Percentiles rank a stretch among this genome's conserved stretches.
phyloP scores from a whole-genome alignment of 2,329 filamentous ascomycete species.

The Aspergillus sclerotialis region DNA sequence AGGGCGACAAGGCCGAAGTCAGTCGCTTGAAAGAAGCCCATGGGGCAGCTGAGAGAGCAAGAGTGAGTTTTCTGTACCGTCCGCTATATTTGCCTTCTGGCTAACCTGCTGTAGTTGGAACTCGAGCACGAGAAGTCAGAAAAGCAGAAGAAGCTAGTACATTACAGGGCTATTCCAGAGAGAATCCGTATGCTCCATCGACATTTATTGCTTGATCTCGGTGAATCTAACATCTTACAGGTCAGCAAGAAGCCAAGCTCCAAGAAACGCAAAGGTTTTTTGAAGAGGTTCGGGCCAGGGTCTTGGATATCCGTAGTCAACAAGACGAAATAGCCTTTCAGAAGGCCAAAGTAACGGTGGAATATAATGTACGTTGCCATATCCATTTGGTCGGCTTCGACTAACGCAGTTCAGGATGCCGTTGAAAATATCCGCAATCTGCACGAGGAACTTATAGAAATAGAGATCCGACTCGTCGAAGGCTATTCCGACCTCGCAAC shows the following conservation, averaged over 20 bases:
- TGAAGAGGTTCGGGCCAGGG: slow-evolving; percentile 37
- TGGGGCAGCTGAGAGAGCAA: slow-evolving; percentile 27
- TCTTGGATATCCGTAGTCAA: slow-evolving; percentile 47
- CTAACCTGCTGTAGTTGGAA: slow-evolving; percentile 17
- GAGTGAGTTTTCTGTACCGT: slow-evolving; percentile 28
- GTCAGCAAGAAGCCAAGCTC: slow-evolving; percentile 41
- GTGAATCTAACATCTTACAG: slow-evolving; percentile 26
- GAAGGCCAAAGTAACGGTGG: slow-evolving; percentile 50
- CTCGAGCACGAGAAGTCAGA: slow-evolving; percentile 55
- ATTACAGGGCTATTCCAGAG: slow-evolving; percentile 61
- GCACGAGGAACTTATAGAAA: slow-evolving; percentile 60
- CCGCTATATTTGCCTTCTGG: slow-evolving; percentile 1
- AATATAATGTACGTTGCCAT: slow-evolving; percentile 45
- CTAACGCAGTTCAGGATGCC: slow-evolving; percentile 37
- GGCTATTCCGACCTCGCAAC: slow-evolving; percentile 70
- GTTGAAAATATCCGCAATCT: slow-evolving; percentile 57
- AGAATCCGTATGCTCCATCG: slow-evolving; percentile 56
- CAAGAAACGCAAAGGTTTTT: slow-evolving; percentile 34
- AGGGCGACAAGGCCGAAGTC: slow-evolving; percentile 23
- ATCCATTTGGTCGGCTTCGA: slow-evolving; percentile 2
- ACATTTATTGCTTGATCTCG: not conserved
- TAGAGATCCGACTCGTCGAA: slow-evolving; percentile 66
- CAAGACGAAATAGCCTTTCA: slow-evolving; percentile 51
- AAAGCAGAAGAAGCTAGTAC: slow-evolving; percentile 59
- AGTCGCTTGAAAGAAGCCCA: slow-evolving; percentile 14